phyloP scores from a whole-genome alignment of 2,329 filamentous ascomycete species.

The Hirsutella minnesotensis region DNA sequence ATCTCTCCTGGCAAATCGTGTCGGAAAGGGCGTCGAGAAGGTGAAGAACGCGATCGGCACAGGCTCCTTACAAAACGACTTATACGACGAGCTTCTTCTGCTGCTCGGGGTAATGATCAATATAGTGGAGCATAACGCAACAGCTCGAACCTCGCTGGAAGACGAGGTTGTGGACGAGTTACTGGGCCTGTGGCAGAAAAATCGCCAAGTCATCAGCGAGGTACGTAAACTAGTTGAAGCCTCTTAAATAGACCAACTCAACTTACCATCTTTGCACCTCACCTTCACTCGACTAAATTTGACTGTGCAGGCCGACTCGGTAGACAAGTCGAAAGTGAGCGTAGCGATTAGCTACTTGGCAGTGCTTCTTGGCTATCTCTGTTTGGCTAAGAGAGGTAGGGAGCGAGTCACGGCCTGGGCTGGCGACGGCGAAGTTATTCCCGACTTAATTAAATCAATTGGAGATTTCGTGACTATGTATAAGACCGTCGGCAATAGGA shows the following conservation, averaged over 20 bases:
- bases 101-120: conserved; percentile 79
- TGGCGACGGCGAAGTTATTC: conserved; percentile 27
- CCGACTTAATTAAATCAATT: conserved; percentile 37
- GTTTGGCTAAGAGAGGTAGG: conserved; percentile 38
- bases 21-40: conserved; percentile 38
- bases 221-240: conserved; percentile 34
- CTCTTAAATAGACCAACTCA: background rate
- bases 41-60: conserved; percentile 35
- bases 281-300: background rate
- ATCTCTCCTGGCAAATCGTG: conserved; percentile 31
- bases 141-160: conserved; percentile 35
- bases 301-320: conserved; percentile 47
- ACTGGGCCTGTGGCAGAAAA: conserved; percentile 54
- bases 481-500: conserved; percentile 34
- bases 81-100: conserved; percentile 62
- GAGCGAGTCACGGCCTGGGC: conserved; percentile 29
- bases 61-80: conserved; percentile 34
- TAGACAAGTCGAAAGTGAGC: conserved; percentile 65
- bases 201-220: conserved; percentile 53
- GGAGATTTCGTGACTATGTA: conserved; percentile 42
- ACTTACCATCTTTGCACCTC: background rate
- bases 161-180: conserved; percentile 42
- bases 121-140: conserved; percentile 64
- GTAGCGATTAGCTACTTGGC: conserved; percentile 81
- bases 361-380: conserved; percentile 73